These are phyloP conservation scores for Globisporangium spiculum DNA, from an alignment of 352 stramenopile genomes.

Conservation along the genomic window DNA sequence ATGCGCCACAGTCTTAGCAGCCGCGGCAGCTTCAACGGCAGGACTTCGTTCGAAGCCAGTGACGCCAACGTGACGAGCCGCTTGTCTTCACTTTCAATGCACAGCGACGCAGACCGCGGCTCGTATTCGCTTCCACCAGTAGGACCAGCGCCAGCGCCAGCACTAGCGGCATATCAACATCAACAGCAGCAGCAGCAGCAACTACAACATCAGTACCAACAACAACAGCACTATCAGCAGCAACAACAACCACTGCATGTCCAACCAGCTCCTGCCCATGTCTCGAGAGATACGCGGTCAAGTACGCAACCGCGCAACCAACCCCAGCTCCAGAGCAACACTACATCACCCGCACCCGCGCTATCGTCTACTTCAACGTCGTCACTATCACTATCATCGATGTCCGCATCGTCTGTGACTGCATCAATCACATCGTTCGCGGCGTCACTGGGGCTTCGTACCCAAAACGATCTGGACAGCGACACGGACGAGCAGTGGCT, in stretches of 20 bases:
- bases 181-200: neutral
- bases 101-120: neutral
- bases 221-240: neutral
- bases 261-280: conserved; percentile 2
- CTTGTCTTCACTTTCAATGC: neutral
- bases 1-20: conserved; percentile 20
- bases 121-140: neutral
- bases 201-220: neutral
- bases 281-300: neutral
- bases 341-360: neutral
- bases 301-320: conserved; percentile 6
- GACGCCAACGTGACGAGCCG: neutral
- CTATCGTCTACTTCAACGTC: neutral
- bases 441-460: conserved; percentile 14
- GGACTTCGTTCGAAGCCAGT: conserved; percentile 6
- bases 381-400: conserved; percentile 4
- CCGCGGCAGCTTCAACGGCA: neutral
- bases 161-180: neutral
- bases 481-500: conserved; percentile 11
- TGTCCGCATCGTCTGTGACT: conserved; percentile 8
- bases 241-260: conserved; percentile 3
- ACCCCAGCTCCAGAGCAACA: neutral
- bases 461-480: neutral
- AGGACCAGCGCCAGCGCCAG: neutral
- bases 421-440: neutral